Conservation (phyloP, 75 land plant species). For the Cryptomeria japonica region DNA sequence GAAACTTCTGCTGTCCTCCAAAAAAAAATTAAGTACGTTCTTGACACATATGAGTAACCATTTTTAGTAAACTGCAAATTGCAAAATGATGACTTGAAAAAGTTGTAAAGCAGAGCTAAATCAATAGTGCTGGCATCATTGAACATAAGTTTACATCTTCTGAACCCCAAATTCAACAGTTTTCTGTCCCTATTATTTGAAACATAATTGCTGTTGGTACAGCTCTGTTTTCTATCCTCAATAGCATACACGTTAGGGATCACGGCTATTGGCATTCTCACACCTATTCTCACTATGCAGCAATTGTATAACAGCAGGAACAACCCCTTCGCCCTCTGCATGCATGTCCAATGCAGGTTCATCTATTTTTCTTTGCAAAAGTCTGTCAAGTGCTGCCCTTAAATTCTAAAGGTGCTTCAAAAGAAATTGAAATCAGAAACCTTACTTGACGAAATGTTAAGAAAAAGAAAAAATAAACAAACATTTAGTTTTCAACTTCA, state of each 20-base stretch:
- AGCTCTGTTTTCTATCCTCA: not conserved
- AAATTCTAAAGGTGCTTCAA: conserved; percentile 47
- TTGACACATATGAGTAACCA: not conserved
- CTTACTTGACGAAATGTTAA: not conserved
- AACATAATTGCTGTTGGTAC: not conserved
- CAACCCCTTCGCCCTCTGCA: conserved; percentile 75
- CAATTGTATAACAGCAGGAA: conserved; percentile 78
- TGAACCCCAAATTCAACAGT: not conserved
- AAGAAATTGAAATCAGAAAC: not conserved
- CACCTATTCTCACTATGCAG: conserved; percentile 55
- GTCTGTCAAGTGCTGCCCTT: conserved; percentile 74
- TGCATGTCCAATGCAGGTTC: conserved; percentile 74
- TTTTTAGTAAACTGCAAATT: too few relatives aligned
- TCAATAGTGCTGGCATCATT: not conserved
- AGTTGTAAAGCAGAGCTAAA: not conserved
- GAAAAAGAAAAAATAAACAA: not conserved
- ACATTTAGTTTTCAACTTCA: conserved; percentile 22
- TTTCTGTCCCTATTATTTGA: not conserved
- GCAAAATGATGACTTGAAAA: not conserved
- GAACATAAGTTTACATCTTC: not conserved
- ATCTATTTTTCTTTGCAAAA: conserved; percentile 82
- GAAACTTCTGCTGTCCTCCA: not conserved
- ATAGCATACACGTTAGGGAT: not conserved
- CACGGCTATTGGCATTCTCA: not conserved
- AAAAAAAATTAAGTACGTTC: too few relatives aligned